Percentiles rank a stretch among this genome's conserved stretches.
Conservation (phyloP, 306 rosid genomes). For the Amphicarpaea edgeworthii region DNA sequence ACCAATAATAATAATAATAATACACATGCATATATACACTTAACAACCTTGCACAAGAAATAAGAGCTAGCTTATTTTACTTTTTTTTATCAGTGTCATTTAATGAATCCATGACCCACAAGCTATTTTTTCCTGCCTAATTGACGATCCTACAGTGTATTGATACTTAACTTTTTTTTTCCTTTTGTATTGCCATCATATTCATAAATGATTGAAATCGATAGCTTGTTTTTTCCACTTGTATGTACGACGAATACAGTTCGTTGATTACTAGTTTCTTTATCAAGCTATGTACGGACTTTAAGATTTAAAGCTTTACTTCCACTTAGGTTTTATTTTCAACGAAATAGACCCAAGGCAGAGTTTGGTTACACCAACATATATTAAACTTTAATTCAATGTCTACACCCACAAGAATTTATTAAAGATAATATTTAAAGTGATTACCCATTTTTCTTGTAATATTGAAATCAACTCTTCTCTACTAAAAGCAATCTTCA, state of each 20-base stretch:
- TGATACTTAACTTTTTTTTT: conserved; percentile 27
- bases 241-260: conserved; percentile 21
- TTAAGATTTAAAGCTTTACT: conserved; percentile 1
- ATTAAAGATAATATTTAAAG: not conserved
- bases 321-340: conserved; percentile 31
- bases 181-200: conserved; percentile 35
- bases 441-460: not conserved
- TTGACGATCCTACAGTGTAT: conserved; percentile 28
- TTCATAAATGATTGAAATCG: conserved; percentile 38
- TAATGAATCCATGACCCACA: conserved; percentile 46
- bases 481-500: too few species aligned
- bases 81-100: conserved; percentile 15
- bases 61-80: conserved; percentile 18
- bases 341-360: not conserved
- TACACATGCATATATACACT: not conserved
- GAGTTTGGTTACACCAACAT: not conserved
- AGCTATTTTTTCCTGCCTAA: conserved; percentile 14
- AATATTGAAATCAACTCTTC: not conserved
- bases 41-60: conserved; percentile 31
- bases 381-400: conserved; percentile 1
- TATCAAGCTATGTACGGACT: conserved; percentile 10
- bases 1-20: conserved; percentile 44
- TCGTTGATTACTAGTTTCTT: conserved; percentile 22
- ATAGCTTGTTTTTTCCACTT: conserved; percentile 33
- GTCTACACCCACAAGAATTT: conserved; percentile 13